These are phyloP conservation scores for Amanita rimosa DNA, from an alignment of 768 basidiomycete genomes.

Conservation along the genomic window DNA sequence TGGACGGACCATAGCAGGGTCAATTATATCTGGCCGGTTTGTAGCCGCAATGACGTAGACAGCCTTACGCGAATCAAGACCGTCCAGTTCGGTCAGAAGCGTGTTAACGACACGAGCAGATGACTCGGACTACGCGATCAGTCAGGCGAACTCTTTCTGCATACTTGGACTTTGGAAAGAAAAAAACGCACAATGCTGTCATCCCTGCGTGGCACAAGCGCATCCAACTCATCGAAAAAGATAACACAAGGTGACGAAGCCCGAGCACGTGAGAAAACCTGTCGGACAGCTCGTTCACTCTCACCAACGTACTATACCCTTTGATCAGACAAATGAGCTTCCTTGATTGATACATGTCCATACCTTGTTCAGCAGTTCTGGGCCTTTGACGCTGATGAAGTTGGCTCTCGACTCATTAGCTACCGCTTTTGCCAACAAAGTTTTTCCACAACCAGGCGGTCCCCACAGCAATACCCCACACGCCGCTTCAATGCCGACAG, in stretches of 20 bases:
- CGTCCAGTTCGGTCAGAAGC: conserved; percentile 87
- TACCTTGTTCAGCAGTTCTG: conserved; percentile 94
- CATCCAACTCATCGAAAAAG: conserved; percentile 93
- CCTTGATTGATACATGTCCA: conserved; percentile 8
- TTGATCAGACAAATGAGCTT: background rate
- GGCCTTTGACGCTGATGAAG: conserved; percentile 97
- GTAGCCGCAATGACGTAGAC: conserved; percentile 95
- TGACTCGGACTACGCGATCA: conserved; percentile 62
- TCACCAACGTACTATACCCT: conserved; percentile 82
- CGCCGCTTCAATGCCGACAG: conserved; percentile 82
- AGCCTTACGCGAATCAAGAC: conserved; percentile 73
- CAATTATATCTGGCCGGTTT: conserved; percentile 94
- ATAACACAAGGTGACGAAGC: conserved; percentile 93
- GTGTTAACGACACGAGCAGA: conserved; percentile 92
- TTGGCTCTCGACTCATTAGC: conserved; percentile 94
- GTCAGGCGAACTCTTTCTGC: background rate
- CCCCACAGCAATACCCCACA: conserved; percentile 98
- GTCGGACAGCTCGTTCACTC: conserved; percentile 89
- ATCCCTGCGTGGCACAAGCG: conserved; percentile 82
- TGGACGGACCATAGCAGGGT: conserved; percentile 96
- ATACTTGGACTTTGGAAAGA: background rate
- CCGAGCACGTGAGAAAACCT: conserved; percentile 88
- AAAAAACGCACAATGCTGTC: conserved; percentile 64
- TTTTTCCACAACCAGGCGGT: conserved; percentile 97
- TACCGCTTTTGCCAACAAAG: conserved; percentile 93